A percentile compares a stretch with the other conserved stretches of the same genome.
These are phyloP conservation scores for Sclerotinia minor DNA, from an alignment of 2,329 filamentous ascomycete genomes.

Conservation along the genomic window DNA sequence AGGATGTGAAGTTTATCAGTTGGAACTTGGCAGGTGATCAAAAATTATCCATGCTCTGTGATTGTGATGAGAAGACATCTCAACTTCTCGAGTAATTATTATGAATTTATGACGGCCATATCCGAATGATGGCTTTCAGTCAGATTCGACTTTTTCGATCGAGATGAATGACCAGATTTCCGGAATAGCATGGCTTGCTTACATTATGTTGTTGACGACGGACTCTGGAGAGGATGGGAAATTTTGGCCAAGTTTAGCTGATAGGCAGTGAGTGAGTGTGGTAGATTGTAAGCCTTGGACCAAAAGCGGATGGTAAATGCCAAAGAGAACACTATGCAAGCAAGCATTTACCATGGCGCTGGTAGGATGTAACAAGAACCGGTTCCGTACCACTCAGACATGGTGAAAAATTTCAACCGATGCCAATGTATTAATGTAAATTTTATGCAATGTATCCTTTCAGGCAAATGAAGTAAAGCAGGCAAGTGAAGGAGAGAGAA, in stretches of 20 bases:
- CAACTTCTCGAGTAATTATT: neutral
- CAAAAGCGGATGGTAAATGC: neutral
- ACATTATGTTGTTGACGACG: neutral
- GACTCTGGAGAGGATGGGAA: neutral
- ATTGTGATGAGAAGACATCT: slow-evolving; percentile 20
- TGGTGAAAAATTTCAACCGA: slow-evolving; percentile 1
- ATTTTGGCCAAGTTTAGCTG: neutral
- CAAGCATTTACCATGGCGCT: slow-evolving; percentile 25
- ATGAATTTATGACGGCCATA: slow-evolving; percentile 1
- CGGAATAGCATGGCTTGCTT: neutral
- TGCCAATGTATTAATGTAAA: slow-evolving; percentile 6
- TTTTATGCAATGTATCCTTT: neutral
- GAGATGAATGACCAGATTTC: slow-evolving; percentile 15
- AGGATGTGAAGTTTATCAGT: slow-evolving; percentile 10
- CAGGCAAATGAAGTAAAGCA: slow-evolving; percentile 16
- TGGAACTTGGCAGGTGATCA: slow-evolving; percentile 27
- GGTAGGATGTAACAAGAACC: slow-evolving; percentile 20
- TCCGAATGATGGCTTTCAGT: slow-evolving; percentile 13
- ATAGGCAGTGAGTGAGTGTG: neutral
- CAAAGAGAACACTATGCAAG: slow-evolving; percentile 8
- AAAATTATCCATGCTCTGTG: slow-evolving; percentile 18
- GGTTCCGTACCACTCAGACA: slow-evolving; percentile 16
- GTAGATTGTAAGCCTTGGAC: neutral
- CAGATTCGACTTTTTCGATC: slow-evolving; percentile 1
- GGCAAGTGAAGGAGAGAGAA: slow-evolving; percentile 2